Evolutionary conservation across 176 grass and related monocot genomes (phyloP).

Genomic region (Canna indica): DNA sequence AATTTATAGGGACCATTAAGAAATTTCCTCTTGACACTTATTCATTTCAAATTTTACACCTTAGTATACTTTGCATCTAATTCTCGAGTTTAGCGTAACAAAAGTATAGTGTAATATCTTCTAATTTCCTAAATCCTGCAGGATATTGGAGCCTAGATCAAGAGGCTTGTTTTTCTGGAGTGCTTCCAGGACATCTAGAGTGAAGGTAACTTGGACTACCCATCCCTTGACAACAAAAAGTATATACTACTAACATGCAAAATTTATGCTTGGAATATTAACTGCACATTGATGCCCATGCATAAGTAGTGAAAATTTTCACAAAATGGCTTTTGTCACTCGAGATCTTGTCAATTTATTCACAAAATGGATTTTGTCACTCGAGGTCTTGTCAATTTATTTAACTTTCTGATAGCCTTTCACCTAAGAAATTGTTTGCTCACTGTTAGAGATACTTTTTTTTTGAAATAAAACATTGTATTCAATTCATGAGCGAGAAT

Average conservation of each 20-base stretch:
- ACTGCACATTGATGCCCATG: neutral
- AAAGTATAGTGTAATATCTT: neutral
- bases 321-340: no score
- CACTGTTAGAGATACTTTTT: no score
- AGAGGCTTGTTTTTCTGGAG: constrained; percentile 74
- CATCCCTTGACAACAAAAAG: neutral
- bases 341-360: no score
- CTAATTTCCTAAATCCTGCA: constrained; percentile 21
- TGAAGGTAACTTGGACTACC: constrained; percentile 44
- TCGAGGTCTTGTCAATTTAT: no score
- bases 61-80: no score
- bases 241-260: neutral
- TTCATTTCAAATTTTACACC: constrained; percentile 4
- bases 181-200: constrained; percentile 35
- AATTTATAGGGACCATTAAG: neutral
- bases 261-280: neutral
- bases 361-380: no score
- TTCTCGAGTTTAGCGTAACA: neutral
- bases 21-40: neutral
- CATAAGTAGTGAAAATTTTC: neutral
- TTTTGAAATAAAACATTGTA: no score
- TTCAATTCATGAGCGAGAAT: no score
- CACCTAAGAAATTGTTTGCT: no score
- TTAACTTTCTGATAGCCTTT: no score
- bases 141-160: constrained; percentile 84